These are phyloP conservation scores for Fusarium pseudoanthophilum DNA, from an alignment of 2,329 filamentous ascomycete species.

Conservation along the genomic window DNA sequence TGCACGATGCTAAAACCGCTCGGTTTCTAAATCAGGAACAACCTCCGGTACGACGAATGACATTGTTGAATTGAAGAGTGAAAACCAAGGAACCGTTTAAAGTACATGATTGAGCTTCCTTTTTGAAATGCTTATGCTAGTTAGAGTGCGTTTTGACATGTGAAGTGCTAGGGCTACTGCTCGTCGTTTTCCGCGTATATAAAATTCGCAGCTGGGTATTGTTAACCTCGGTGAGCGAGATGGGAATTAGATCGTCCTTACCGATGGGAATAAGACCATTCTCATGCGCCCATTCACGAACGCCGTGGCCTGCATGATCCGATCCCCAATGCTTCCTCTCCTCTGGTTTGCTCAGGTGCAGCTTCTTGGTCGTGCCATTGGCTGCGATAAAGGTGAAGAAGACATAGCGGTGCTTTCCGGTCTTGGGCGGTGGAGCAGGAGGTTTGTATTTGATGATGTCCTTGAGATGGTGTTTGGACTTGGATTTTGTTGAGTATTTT, in stretches of 20 bases:
- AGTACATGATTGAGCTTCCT: neutral
- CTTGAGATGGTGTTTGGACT: neutral
- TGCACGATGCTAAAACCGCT: neutral
- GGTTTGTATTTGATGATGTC: constrained; percentile 34
- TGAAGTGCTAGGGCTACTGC: constrained; percentile 1
- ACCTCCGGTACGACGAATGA: constrained; percentile 11
- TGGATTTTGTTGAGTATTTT: neutral
- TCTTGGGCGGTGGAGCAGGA: constrained; percentile 32
- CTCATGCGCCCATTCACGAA: constrained; percentile 33
- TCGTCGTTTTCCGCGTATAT: constrained; percentile 37
- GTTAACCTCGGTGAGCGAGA: neutral
- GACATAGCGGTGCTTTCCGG: constrained; percentile 38
- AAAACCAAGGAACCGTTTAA: neutral
- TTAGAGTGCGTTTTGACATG: neutral
- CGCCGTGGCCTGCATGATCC: constrained; percentile 21
- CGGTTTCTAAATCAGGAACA: constrained; percentile 15
- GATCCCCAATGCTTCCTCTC: constrained; percentile 37
- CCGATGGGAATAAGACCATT: constrained; percentile 38
- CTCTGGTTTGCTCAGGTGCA: constrained; percentile 27
- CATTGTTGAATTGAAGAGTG: neutral
- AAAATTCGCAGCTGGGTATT: constrained; percentile 34
- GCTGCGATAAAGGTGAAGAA: constrained; percentile 34
- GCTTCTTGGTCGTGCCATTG: constrained; percentile 30
- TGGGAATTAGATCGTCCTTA: neutral
- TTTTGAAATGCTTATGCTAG: neutral